Conservation (phyloP, 2,329 filamentous ascomycete species). For the Colletotrichum sp. region DNA sequence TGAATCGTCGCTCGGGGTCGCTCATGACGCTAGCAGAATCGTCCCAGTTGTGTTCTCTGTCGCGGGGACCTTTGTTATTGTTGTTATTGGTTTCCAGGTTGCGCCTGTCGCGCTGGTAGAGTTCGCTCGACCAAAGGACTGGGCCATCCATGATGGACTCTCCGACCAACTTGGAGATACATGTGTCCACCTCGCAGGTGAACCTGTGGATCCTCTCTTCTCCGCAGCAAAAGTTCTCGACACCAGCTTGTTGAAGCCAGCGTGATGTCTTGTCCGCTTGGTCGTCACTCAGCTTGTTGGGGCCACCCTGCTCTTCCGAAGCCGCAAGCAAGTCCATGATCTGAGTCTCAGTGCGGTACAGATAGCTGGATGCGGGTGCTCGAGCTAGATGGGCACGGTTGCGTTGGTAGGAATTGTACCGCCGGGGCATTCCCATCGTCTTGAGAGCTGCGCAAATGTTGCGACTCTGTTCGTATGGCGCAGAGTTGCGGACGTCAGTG, state of each 20-base stretch:
- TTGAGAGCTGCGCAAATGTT: conserved; percentile 88
- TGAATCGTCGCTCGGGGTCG: conserved; percentile 56
- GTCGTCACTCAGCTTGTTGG: conserved; percentile 95
- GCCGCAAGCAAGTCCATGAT: conserved; percentile 88
- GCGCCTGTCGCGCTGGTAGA: conserved; percentile 80
- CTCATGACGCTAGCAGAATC: conserved; percentile 59
- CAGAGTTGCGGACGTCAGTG: conserved; percentile 89
- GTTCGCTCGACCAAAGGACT: conserved; percentile 88
- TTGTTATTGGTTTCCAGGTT: conserved; percentile 52
- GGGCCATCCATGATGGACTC: conserved; percentile 85
- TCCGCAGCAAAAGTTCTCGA: conserved; percentile 93
- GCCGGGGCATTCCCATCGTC: conserved; percentile 78
- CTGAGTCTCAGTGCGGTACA: conserved; percentile 83
- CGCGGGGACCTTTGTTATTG: conserved; percentile 39
- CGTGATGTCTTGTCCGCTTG: conserved; percentile 83
- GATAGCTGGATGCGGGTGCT: conserved; percentile 61
- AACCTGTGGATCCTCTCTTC: conserved; percentile 96
- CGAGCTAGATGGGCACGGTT: conserved; percentile 52
- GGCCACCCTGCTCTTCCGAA: conserved; percentile 81
- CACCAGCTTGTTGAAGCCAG: conserved; percentile 81
- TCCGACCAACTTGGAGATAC: conserved; percentile 83
- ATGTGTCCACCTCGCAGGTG: conserved; percentile 86
- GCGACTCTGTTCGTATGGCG: conserved; percentile 83
- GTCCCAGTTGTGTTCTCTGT: conserved; percentile 55
- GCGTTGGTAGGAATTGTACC: conserved; percentile 55